phyloP scores from a whole-genome alignment of 805 yeast genomes.

The Ogataea nakhonphanomensis region DNA sequence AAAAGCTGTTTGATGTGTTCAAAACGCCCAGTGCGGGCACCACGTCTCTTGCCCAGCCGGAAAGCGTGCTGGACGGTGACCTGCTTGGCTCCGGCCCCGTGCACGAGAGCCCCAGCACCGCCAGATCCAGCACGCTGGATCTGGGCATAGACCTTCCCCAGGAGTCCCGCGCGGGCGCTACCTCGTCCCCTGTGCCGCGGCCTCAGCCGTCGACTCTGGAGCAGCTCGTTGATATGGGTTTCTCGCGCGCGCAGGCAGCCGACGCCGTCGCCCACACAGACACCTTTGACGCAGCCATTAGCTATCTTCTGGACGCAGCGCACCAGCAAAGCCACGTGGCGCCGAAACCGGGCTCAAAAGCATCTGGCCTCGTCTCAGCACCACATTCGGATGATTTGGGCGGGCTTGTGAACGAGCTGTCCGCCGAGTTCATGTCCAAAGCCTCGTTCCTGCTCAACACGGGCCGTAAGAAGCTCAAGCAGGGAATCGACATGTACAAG shows the following conservation, averaged over 20 bases:
- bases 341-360: not conserved
- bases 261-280: slow-evolving; percentile 52
- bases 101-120: not conserved
- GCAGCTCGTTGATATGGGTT: slow-evolving; percentile 77
- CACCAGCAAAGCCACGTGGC: slow-evolving; percentile 34
- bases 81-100: not conserved
- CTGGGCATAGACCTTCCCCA: too few species aligned
- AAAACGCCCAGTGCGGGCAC: slow-evolving; percentile 6
- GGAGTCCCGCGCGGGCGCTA: too few species aligned
- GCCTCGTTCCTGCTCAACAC: slow-evolving; percentile 58
- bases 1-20: slow-evolving; percentile 21
- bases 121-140: not conserved
- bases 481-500: slow-evolving; percentile 59
- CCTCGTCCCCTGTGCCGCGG: too few species aligned
- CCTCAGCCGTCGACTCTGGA: slow-evolving; percentile 39
- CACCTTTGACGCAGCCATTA: slow-evolving; percentile 59
- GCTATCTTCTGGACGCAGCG: slow-evolving; percentile 59
- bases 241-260: slow-evolving; percentile 55
- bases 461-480: slow-evolving; percentile 57
- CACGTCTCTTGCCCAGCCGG: too few species aligned
- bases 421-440: slow-evolving; percentile 52
- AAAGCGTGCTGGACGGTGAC: not conserved
- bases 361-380: not conserved
- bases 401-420: slow-evolving; percentile 47
- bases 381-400: slow-evolving; percentile 33